Evolutionary conservation across 75 land plant species (phyloP).

Genomic region (Gnetum montanum): DNA sequence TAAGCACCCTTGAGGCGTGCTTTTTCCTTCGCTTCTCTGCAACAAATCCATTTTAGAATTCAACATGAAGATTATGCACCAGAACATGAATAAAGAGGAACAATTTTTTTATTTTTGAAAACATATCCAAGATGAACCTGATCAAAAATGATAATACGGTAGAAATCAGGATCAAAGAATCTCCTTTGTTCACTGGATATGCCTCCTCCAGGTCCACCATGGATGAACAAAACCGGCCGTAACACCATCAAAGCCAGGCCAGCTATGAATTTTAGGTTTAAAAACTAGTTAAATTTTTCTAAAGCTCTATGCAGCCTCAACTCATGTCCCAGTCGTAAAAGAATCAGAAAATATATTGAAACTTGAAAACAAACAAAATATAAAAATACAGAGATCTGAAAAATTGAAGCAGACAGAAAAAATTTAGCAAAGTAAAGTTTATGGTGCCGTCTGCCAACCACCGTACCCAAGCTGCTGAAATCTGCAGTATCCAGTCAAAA

Average conservation of each 20-base stretch:
- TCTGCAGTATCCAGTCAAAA: not conserved
- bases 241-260: not conserved
- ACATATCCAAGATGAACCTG: slow-evolving; percentile 36
- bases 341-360: not conserved
- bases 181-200: slow-evolving; percentile 56
- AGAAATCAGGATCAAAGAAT: slow-evolving; percentile 87
- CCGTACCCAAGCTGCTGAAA: not conserved
- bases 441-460: too few species aligned
- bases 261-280: not conserved
- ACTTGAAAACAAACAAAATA: not conserved
- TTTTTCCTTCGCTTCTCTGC: slow-evolving; percentile 95
- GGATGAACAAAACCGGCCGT: slow-evolving; percentile 90
- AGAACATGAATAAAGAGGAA: not conserved
- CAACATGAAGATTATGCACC: not conserved
- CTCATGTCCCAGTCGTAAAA: not conserved
- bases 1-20: slow-evolving; percentile 85
- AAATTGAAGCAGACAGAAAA: too few species aligned
- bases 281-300: too few species aligned
- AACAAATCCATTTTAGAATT: slow-evolving; percentile 4
- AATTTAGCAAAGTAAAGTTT: not conserved
- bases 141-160: slow-evolving; percentile 84
- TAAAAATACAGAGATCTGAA: not conserved
- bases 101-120: not conserved
- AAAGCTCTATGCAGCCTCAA: not conserved
- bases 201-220: slow-evolving; percentile 98